Evolutionary conservation across 2,329 filamentous ascomycete genomes (phyloP).

Genomic region (Teratosphaeria destructans): DNA sequence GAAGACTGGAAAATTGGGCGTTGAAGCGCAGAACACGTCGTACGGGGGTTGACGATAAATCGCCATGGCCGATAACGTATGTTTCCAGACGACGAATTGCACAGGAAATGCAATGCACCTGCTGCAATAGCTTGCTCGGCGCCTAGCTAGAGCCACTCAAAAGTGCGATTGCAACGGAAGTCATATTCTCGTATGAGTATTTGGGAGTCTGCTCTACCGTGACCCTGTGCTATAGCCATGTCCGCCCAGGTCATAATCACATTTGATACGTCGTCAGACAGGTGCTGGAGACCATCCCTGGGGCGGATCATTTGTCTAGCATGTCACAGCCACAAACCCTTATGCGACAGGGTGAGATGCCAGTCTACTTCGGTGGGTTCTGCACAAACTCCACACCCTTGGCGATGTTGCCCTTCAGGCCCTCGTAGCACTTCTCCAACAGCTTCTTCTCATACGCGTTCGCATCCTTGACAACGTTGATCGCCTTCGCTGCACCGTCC

Average conservation of each 20-base stretch:
- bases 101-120: background rate
- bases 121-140: background rate
- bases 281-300: background rate
- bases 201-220: background rate
- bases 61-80: background rate
- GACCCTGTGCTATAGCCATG: background rate
- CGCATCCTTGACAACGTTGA: conserved; percentile 65
- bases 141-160: background rate
- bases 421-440: conserved; percentile 62
- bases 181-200: background rate
- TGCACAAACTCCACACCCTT: conserved; percentile 88
- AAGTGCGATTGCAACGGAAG: background rate
- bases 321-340: background rate
- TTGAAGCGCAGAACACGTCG: background rate
- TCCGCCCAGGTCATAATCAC: background rate
- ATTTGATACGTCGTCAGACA: background rate
- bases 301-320: background rate
- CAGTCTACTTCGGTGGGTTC: conserved; percentile 66
- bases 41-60: background rate
- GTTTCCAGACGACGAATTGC: background rate
- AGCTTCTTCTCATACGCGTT: conserved; percentile 85
- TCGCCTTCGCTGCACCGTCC: conserved; percentile 75
- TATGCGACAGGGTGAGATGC: background rate
- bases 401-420: conserved; percentile 82
- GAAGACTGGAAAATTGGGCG: background rate